Evolutionary conservation across 2,329 filamentous ascomycete species (phyloP).

Genomic region (Rhexocercosporidium sp.): DNA sequence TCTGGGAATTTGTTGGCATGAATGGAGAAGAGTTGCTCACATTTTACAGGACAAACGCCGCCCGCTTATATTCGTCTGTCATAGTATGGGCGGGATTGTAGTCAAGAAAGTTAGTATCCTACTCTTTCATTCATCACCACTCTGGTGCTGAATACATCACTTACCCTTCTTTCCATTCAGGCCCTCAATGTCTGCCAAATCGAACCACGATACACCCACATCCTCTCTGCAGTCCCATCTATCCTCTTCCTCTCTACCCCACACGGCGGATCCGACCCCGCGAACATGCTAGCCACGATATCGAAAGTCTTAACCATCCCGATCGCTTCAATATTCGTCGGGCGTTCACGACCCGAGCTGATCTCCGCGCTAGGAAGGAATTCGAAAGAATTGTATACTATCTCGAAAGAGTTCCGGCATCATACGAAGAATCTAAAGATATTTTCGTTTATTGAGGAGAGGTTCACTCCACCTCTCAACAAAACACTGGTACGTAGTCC

Average conservation of each 20-base stretch:
- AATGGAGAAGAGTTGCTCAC: too few relatives aligned
- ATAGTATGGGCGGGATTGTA: constrained; percentile 36
- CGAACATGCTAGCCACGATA: constrained; percentile 6
- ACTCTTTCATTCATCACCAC: background rate
- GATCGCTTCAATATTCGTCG: background rate
- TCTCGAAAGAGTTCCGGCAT: constrained; percentile 30
- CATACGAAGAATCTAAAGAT: constrained; percentile 23
- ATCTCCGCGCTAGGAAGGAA: constrained; percentile 16
- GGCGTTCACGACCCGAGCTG: constrained; percentile 18
- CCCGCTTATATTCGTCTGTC: constrained; percentile 31
- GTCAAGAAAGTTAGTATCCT: constrained; percentile 23
- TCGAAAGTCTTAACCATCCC: constrained; percentile 11
- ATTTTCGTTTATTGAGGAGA: constrained; percentile 28
- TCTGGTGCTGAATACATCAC: background rate
- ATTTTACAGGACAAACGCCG: constrained; percentile 5
- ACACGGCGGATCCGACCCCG: constrained; percentile 43
- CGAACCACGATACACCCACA: constrained; percentile 24
- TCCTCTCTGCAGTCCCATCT: constrained; percentile 36
- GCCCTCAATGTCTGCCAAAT: constrained; percentile 20
- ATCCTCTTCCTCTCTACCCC: constrained; percentile 49
- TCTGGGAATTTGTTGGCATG: too few relatives aligned
- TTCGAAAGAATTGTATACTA: constrained; percentile 21
- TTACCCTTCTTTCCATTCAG: background rate
- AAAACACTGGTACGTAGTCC: constrained; percentile 1
- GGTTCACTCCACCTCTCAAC: constrained; percentile 5